Conservation (phyloP, 345 rosid species). For the Citrus unshiu region DNA sequence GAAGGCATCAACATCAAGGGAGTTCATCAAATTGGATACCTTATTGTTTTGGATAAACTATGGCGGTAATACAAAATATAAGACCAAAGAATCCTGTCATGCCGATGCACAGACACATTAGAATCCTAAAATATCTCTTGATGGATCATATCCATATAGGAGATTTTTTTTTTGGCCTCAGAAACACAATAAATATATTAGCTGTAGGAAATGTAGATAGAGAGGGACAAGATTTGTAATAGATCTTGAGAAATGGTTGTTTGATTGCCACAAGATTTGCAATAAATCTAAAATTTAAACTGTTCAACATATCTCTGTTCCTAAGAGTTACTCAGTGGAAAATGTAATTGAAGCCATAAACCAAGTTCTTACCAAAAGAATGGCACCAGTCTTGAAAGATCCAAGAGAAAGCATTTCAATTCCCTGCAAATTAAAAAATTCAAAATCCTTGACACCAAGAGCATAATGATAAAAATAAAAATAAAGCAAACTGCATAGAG, state of each 20-base stretch:
- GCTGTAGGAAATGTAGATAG: too few relatives aligned
- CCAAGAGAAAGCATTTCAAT: conserved; percentile 99
- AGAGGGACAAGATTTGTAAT: too few relatives aligned
- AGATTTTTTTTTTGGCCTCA: neutral
- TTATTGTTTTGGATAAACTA: neutral
- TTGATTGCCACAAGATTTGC: neutral
- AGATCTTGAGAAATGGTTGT: neutral
- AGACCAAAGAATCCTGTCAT: neutral
- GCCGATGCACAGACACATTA: neutral
- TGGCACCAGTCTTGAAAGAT: conserved; percentile 95
- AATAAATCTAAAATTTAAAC: neutral
- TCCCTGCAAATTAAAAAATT: conserved; percentile 50
- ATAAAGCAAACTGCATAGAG: neutral
- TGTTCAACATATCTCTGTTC: neutral
- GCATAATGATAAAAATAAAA: neutral
- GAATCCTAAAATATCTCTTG: neutral
- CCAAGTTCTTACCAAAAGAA: conserved; percentile 68
- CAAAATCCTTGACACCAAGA: neutral
- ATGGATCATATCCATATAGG: too few relatives aligned
- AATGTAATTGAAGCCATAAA: neutral
- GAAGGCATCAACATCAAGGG: neutral
- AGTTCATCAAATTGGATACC: neutral
- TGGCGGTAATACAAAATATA: neutral
- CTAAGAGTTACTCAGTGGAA: neutral
- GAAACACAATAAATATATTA: too few relatives aligned